phyloP scores from a whole-genome alignment of 495 filamentous ascomycete species.

The Penicillium dipodomyicola region DNA sequence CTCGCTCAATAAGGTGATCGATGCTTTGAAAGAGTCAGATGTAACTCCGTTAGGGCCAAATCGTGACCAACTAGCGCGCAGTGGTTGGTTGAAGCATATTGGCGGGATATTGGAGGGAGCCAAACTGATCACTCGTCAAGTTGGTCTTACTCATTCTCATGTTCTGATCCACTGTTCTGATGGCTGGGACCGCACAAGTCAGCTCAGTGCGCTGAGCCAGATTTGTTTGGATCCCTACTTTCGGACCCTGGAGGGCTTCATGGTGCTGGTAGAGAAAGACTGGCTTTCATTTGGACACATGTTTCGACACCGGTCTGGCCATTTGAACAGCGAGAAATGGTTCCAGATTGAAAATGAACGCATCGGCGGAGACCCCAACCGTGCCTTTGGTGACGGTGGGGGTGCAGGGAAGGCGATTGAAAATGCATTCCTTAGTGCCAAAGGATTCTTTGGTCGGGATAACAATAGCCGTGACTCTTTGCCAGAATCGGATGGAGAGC shows the following conservation, averaged over 20 bases:
- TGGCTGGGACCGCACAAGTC: conserved; percentile 96
- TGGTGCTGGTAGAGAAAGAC: conserved; percentile 93
- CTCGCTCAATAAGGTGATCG: conserved; percentile 83
- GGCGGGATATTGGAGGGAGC: conserved; percentile 79
- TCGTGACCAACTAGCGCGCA: conserved; percentile 75
- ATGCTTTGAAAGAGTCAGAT: conserved; percentile 90
- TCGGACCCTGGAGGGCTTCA: conserved; percentile 92
- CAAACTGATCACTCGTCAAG: conserved; percentile 77
- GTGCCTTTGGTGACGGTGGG: conserved; percentile 48
- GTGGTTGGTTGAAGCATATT: conserved; percentile 92
- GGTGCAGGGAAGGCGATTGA: conserved; percentile 76
- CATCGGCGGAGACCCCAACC: conserved; percentile 46
- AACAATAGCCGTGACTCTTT: conserved; percentile 65
- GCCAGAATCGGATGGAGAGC: conserved; percentile 59
- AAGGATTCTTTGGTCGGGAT: conserved; percentile 83
- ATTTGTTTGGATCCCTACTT: conserved; percentile 95
- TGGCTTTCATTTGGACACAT: conserved; percentile 98
- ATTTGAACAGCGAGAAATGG: conserved; percentile 89
- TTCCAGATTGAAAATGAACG: conserved; percentile 77
- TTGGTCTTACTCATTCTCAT: conserved; percentile 89
- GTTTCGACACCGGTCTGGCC: conserved; percentile 86
- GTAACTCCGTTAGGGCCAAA: conserved; percentile 81
- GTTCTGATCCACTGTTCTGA: conserved; percentile 97
- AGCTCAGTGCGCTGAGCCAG: conserved; percentile 91
- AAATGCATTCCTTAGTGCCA: conserved; percentile 81